Evolutionary conservation across 331 rosid species (phyloP).

Genomic region (Malus hybrid): DNA sequence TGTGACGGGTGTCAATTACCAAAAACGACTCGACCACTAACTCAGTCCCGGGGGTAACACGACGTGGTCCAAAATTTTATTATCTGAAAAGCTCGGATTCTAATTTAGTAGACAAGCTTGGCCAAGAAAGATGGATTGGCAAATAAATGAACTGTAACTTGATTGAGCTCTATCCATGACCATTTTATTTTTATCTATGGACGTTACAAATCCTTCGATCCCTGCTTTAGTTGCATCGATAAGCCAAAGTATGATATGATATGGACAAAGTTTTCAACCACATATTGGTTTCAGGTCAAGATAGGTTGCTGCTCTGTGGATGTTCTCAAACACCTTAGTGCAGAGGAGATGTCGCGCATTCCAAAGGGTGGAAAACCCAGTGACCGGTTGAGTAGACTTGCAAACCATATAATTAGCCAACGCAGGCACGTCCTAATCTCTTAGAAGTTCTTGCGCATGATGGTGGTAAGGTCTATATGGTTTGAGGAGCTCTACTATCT

Average conservation of each 20-base stretch:
- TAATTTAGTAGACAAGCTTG: not conserved
- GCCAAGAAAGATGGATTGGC: not conserved
- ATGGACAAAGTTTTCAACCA: not conserved
- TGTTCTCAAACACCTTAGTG: constrained; percentile 84
- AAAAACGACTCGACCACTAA: too few species aligned
- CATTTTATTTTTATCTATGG: not conserved
- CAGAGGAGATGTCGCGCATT: constrained; percentile 82
- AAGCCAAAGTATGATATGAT: too few species aligned
- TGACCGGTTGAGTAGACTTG: constrained; percentile 85
- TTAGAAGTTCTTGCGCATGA: too few species aligned
- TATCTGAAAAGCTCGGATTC: not conserved
- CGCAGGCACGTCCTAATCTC: constrained; percentile 41
- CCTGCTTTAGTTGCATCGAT: not conserved
- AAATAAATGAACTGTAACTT: not conserved
- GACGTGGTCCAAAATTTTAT: not conserved
- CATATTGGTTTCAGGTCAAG: constrained; percentile 59
- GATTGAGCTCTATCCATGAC: not conserved
- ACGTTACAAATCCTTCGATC: not conserved
- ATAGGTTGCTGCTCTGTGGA: constrained; percentile 82
- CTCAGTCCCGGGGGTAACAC: too few species aligned
- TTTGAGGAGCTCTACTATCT: not conserved
- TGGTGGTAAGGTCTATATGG: not conserved
- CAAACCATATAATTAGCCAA: constrained; percentile 70
- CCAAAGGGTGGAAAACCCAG: constrained; percentile 47
- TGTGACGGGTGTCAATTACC: too few species aligned